Evolutionary conservation across 2,329 filamentous ascomycete genomes (phyloP).

Genomic region (Fusarium nygamai): DNA sequence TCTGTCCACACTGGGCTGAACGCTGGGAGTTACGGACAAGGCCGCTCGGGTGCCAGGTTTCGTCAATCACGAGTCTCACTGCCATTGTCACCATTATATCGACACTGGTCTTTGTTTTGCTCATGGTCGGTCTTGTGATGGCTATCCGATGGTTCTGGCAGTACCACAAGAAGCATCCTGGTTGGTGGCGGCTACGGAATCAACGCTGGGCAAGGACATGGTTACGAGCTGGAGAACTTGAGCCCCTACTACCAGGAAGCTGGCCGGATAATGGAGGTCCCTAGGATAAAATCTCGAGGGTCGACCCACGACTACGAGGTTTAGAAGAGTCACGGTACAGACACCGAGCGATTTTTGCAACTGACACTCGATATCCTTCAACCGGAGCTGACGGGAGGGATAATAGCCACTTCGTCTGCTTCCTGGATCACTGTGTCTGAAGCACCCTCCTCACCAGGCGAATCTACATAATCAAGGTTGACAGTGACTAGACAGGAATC

Average conservation of each 20-base stretch:
- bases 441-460: conserved; percentile 58
- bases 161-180: conserved; percentile 32
- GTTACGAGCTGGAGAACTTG: conserved; percentile 42
- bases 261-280: background rate
- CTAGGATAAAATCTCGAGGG: conserved; percentile 3
- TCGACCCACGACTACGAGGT: conserved; percentile 12
- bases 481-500: conserved; percentile 80
- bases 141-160: conserved; percentile 35
- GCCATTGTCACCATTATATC: conserved; percentile 42
- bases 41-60: conserved; percentile 51
- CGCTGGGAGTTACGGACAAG: conserved; percentile 51
- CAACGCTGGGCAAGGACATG: conserved; percentile 24
- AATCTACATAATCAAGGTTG: conserved; percentile 83
- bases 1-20: conserved; percentile 62
- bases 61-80: conserved; percentile 48
- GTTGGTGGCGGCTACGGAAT: conserved; percentile 27
- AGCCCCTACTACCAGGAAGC: conserved; percentile 43
- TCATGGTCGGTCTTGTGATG: conserved; percentile 38
- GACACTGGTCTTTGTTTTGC: conserved; percentile 42
- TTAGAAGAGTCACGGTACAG: background rate
- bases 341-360: conserved; percentile 17
- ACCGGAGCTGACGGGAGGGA: conserved; percentile 88
- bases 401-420: conserved; percentile 87
- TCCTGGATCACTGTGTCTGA: conserved; percentile 66
- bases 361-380: conserved; percentile 52